A percentile compares a stretch with the other conserved stretches of the same genome.
phyloP scores from a whole-genome alignment of 495 filamentous ascomycete species.

The Aspergillus sclerotioniger region DNA sequence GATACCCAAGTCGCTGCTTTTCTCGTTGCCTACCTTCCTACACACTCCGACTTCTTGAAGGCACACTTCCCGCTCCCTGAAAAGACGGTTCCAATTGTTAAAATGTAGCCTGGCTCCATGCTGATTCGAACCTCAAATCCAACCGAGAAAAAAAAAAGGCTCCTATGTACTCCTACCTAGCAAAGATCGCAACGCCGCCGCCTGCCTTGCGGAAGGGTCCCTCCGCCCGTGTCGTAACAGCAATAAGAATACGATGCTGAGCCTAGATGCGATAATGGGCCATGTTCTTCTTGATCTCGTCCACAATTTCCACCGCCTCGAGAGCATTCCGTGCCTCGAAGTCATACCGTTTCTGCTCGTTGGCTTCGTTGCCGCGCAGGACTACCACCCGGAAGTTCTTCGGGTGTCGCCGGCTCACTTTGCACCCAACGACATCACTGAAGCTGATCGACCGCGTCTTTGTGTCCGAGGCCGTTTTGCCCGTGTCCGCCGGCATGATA shows the following conservation, averaged over 20 bases:
- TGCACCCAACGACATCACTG: slow-evolving; percentile 87
- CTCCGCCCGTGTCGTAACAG: not conserved
- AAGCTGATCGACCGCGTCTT: slow-evolving; percentile 93
- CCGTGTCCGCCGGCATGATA: slow-evolving; percentile 74
- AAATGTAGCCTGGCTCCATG: no score
- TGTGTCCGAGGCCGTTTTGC: slow-evolving; percentile 51
- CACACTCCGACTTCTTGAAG: no score
- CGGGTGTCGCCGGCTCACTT: slow-evolving; percentile 85
- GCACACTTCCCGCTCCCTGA: no score
- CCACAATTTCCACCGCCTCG: slow-evolving; percentile 87
- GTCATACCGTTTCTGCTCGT: slow-evolving; percentile 90
- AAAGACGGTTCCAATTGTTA: no score
- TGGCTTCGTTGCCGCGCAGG: slow-evolving; percentile 63
- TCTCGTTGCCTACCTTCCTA: no score
- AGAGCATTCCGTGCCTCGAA: slow-evolving; percentile 80
- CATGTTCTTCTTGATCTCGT: slow-evolving; percentile 71
- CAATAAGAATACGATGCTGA: not conserved
- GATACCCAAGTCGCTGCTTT: no score
- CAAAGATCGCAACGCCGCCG: slow-evolving; percentile 1
- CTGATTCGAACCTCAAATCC: not conserved
- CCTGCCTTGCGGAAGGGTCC: not conserved
- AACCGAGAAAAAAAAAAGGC: not conserved
- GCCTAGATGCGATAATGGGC: slow-evolving; percentile 41
- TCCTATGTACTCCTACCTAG: no score
- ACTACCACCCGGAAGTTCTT: slow-evolving; percentile 89